phyloP scores from a whole-genome alignment of 139 green algal species.

The Volvox reticuliferus region DNA sequence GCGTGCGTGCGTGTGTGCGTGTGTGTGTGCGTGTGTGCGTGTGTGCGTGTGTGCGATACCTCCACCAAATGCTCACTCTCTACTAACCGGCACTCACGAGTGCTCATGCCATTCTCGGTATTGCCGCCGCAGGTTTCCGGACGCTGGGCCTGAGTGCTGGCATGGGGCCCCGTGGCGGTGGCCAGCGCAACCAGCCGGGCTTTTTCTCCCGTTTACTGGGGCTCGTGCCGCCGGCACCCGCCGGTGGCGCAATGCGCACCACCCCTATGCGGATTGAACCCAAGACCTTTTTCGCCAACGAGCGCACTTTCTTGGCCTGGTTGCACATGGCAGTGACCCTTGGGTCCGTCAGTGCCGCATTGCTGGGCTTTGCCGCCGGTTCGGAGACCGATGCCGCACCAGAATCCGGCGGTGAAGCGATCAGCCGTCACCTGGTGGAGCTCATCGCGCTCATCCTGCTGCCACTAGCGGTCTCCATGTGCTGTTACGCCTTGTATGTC shows the following conservation, averaged over 20 bases:
- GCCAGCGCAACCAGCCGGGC: slow-evolving; percentile 2
- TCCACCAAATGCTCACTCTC: too few relatives aligned
- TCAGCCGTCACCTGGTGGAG: slow-evolving; percentile 74
- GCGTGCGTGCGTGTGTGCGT: too few relatives aligned
- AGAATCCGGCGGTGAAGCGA: slow-evolving; percentile 3
- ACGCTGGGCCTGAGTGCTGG: neutral
- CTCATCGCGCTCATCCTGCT: slow-evolving; percentile 92
- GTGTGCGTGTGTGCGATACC: too few relatives aligned
- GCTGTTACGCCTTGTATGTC: slow-evolving; percentile 83
- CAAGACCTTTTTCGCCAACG: slow-evolving; percentile 98
- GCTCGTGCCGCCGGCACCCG: slow-evolving; percentile 30
- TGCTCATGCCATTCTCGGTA: neutral
- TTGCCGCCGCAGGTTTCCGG: slow-evolving; percentile 32
- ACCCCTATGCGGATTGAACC: slow-evolving; percentile 89
- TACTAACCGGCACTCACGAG: too few relatives aligned
- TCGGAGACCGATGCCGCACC: neutral
- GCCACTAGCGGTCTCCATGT: slow-evolving; percentile 87
- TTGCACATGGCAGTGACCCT: slow-evolving; percentile 95
- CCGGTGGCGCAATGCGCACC: slow-evolving; percentile 46
- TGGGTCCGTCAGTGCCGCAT: slow-evolving; percentile 81
- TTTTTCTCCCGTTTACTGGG: slow-evolving; percentile 50
- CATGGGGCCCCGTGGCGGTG: neutral
- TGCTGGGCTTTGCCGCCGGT: slow-evolving; percentile 80
- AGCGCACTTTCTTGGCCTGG: slow-evolving; percentile 97
- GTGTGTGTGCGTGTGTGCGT: too few relatives aligned